These are phyloP conservation scores for Pseudopithomyces maydicus DNA, from an alignment of 2,329 filamentous ascomycete genomes.

Conservation along the genomic window DNA sequence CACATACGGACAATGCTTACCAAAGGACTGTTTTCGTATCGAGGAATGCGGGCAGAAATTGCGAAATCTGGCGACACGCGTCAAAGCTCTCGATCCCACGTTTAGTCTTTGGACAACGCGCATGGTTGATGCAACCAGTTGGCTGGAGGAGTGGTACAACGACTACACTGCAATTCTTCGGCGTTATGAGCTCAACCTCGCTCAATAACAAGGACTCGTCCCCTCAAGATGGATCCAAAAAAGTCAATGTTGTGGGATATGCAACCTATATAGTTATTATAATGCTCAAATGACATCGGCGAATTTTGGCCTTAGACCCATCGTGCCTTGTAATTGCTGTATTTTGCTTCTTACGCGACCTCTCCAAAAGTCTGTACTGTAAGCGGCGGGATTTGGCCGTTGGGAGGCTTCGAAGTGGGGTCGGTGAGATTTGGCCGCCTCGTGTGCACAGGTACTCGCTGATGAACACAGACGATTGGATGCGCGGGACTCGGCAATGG, in stretches of 20 bases:
- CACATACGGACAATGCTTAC: constrained; percentile 27
- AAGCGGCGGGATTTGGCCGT: background rate
- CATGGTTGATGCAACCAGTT: constrained; percentile 32
- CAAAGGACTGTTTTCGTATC: constrained; percentile 23
- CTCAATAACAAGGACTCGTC: background rate
- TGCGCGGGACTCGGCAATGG: background rate
- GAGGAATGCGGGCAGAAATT: constrained; percentile 26
- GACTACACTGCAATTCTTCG: constrained; percentile 27
- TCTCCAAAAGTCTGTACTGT: background rate
- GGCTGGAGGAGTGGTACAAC: constrained; percentile 32
- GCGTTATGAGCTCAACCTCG: constrained; percentile 27
- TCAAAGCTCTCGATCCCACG: constrained; percentile 27
- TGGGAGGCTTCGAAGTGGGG: constrained; percentile 4
- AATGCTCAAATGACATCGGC: background rate
- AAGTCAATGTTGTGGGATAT: too few relatives aligned
- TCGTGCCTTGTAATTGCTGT: background rate
- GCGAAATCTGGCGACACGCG: constrained; percentile 15
- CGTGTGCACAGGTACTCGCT: background rate
- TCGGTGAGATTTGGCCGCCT: constrained; percentile 27
- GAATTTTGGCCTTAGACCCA: background rate
- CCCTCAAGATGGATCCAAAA: too few relatives aligned
- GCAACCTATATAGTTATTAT: background rate
- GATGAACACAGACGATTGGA: background rate
- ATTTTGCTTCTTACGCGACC: background rate
- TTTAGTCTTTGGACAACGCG: constrained; percentile 32